These are phyloP conservation scores for Pichia nakasei DNA, from an alignment of 805 yeast species.

Conservation along the genomic window DNA sequence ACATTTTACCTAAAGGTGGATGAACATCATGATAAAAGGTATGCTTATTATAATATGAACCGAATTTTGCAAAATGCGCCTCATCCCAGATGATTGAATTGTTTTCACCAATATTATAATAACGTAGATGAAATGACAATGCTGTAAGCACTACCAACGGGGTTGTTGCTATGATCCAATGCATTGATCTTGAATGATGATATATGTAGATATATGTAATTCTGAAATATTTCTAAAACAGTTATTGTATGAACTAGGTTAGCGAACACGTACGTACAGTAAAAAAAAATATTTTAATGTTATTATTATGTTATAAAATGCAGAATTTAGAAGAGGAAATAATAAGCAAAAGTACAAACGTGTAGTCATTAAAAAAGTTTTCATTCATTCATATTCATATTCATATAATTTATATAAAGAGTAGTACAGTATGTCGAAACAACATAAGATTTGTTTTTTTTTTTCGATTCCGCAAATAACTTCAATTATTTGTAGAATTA, in stretches of 20 bases:
- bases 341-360: background rate
- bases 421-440: too few species aligned
- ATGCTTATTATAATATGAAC: slow-evolving; percentile 78
- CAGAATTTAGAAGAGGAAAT: background rate
- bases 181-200: background rate
- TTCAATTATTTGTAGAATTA: background rate
- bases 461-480: too few species aligned
- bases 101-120: slow-evolving; percentile 48
- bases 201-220: background rate
- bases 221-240: too few species aligned
- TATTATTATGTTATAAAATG: too few species aligned
- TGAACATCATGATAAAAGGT: slow-evolving; percentile 95
- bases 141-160: slow-evolving; percentile 36
- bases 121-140: slow-evolving; percentile 45
- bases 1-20: slow-evolving; percentile 93
- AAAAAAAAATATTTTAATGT: too few species aligned
- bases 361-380: too few species aligned
- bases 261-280: too few species aligned
- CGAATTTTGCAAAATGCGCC: slow-evolving; percentile 92
- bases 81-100: slow-evolving; percentile 78
- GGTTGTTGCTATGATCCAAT: slow-evolving; percentile 17
- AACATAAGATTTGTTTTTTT: too few species aligned
- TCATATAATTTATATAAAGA: too few species aligned
- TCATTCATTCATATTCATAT: too few species aligned
- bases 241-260: too few species aligned